These are phyloP conservation scores for Yamadazyma insecticola DNA, from an alignment of 805 yeast genomes.

Conservation along the genomic window DNA sequence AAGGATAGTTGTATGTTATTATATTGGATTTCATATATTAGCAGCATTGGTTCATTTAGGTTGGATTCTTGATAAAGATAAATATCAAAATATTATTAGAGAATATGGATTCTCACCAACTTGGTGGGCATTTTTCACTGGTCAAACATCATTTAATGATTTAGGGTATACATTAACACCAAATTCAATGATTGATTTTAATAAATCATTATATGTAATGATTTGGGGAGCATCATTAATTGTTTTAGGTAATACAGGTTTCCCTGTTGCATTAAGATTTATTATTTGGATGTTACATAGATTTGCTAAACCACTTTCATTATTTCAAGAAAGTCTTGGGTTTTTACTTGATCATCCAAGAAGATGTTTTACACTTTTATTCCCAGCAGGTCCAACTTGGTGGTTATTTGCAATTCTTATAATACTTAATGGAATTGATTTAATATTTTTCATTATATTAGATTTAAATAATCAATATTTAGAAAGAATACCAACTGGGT, in stretches of 20 bases:
- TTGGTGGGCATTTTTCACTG: slow-evolving; percentile 93
- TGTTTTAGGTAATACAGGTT: slow-evolving; percentile 91
- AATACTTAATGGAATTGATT: slow-evolving; percentile 68
- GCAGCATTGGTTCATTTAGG: slow-evolving; percentile 52
- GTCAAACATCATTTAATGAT: slow-evolving; percentile 78
- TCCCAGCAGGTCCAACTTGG: slow-evolving; percentile 94
- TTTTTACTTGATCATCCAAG: slow-evolving; percentile 94
- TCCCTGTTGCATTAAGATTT: slow-evolving; percentile 78
- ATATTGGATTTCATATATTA: slow-evolving; percentile 68
- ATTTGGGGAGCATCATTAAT: slow-evolving; percentile 65
- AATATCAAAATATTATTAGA: slow-evolving; percentile 42
- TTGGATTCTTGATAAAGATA: slow-evolving; percentile 47
- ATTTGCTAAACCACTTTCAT: slow-evolving; percentile 59
- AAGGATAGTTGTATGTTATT: slow-evolving; percentile 59
- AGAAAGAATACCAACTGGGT: slow-evolving; percentile 56
- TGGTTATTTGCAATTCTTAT: slow-evolving; percentile 80
- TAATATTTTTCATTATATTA: slow-evolving; percentile 72
- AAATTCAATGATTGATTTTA: slow-evolving; percentile 70
- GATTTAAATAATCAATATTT: slow-evolving; percentile 59
- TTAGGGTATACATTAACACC: slow-evolving; percentile 80
- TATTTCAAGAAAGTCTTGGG: slow-evolving; percentile 69
- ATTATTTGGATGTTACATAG: slow-evolving; percentile 77
- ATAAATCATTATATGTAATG: slow-evolving; percentile 58
- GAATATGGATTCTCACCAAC: slow-evolving; percentile 63
- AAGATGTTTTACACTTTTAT: slow-evolving; percentile 88